A percentile compares a stretch with the other conserved stretches of the same genome.
Conservation (phyloP, 352 stramenopile species). For the Phytophthora tubulina region DNA sequence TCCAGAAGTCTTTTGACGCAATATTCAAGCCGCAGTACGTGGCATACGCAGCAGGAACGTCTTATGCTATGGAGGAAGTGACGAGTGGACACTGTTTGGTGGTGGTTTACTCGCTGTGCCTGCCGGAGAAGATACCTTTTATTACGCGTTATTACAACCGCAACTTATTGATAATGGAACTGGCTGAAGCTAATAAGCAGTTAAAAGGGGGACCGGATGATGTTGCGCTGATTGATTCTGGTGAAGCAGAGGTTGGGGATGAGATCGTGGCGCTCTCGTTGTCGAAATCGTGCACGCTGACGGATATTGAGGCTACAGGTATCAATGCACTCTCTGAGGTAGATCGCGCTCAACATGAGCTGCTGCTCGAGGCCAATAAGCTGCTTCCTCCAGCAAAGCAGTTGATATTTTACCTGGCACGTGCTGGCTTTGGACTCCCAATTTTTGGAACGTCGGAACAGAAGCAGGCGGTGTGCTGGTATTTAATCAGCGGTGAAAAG, state of each 20-base stretch:
- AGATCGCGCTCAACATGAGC: neutral
- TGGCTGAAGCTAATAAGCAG: slow-evolving; percentile 10
- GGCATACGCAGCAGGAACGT: slow-evolving; percentile 4
- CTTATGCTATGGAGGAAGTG: slow-evolving; percentile 9
- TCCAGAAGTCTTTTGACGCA: neutral
- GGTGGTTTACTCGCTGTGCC: slow-evolving; percentile 12
- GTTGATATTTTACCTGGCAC: slow-evolving; percentile 5
- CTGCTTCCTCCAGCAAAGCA: neutral
- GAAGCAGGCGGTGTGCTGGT: slow-evolving; percentile 4
- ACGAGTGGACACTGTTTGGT: slow-evolving; percentile 18
- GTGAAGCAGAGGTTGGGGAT: neutral
- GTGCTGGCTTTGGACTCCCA: neutral
- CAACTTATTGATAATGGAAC: neutral
- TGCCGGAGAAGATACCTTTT: neutral
- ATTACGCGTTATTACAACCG: neutral
- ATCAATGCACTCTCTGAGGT: neutral
- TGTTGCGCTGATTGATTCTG: neutral
- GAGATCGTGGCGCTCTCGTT: slow-evolving; percentile 1
- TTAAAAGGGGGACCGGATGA: slow-evolving; percentile 2
- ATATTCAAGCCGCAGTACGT: slow-evolving; percentile 18
- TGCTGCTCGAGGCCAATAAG: slow-evolving; percentile 8
- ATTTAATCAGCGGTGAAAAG: slow-evolving; percentile 7
- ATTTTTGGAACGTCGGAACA: neutral
- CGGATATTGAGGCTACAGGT: neutral
- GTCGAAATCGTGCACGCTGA: neutral